Base-by-base conservation (phyloP, 495 filamentous ascomycete species). In the Venustampulla echinocandica region DNA sequence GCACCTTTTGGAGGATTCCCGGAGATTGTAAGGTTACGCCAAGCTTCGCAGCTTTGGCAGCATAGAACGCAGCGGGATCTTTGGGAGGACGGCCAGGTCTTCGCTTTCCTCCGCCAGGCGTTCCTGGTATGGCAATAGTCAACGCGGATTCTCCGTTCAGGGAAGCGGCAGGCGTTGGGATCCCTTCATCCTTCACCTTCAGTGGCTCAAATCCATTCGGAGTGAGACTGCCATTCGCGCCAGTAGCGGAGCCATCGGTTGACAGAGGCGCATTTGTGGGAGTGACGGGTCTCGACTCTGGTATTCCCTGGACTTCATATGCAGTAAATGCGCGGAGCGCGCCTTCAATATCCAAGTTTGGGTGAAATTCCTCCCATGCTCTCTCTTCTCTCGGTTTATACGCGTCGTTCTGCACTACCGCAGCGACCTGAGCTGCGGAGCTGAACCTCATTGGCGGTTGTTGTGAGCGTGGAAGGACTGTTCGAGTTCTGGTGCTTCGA, bases 331-430 rank as follows among this genome's bases (percentile, higher is more conserved):
- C 70, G 30, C 79, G 77, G 40, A 97, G 80, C 14, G 70, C 75
- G 21, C 72, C 73, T 38, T 92, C 87, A 48, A 94, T 84, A 62
- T 97, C 90, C 25, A 99, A 74, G 55, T 95, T 84, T 10, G 84
- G 89, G 62, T 99, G 92, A 44, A 95, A 97, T 64, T 97, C 93
- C 57, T 93, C 87, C 85, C 90, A 99, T 11, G 86, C 85, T 45
- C 90, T 81, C 64, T 99, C 92, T 63, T 99, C 92, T 47, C 92
- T 74, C 2, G 92, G 92, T 60, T 99, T 97, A 65, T 95, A 96
- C 13, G 88, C 88, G 67, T 96, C 90, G 50, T 82, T 88, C 53
- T 90, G 85, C 39, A 87, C 87, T 19, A 87, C 76, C 19, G 87
- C 87, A 28, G 86, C 84, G 15, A 86, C 86, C 7, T 87, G 86